Evolutionary conservation across 192 early-diverging fungal genomes (phyloP).

Genomic region (Powellomyces hirtus): DNA sequence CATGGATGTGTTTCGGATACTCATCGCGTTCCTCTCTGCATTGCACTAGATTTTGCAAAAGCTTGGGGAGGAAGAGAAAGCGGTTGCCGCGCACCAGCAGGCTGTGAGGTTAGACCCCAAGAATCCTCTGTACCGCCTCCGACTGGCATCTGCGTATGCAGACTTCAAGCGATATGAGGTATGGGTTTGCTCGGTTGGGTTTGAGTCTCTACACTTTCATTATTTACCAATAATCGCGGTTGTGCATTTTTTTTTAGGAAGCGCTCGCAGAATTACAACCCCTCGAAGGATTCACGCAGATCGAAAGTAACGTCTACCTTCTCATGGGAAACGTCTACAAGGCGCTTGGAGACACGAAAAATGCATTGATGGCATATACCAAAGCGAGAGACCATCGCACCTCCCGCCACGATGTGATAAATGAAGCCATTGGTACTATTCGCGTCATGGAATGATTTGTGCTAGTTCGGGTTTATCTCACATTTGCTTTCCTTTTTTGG

Average conservation of each 20-base stretch:
- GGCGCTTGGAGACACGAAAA: conserved; percentile 44
- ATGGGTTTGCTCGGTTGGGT: no score
- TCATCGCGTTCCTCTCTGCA: background rate
- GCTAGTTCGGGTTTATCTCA: no score
- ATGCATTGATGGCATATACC: conserved; percentile 61
- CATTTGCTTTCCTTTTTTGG: no score
- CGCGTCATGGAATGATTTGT: background rate
- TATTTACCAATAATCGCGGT: no score
- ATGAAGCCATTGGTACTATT: conserved; percentile 9
- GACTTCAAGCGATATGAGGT: conserved; percentile 51
- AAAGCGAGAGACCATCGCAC: conserved; percentile 55
- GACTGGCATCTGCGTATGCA: conserved; percentile 64
- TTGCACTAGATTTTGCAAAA: conserved; percentile 10
- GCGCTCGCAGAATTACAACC: conserved; percentile 61
- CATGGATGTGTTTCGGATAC: background rate
- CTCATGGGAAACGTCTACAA: conserved; percentile 60
- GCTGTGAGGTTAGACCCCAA: conserved; percentile 53
- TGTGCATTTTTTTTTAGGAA: no score
- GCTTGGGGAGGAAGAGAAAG: conserved; percentile 55
- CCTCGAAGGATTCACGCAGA: conserved; percentile 55
- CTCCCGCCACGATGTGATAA: conserved; percentile 13
- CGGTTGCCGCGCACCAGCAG: conserved; percentile 60
- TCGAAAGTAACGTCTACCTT: conserved; percentile 64
- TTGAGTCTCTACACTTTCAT: no score
- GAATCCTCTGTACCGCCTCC: conserved; percentile 62